Conservation (phyloP, 2,329 filamentous ascomycete species). For the Monilinia polystroma region DNA sequence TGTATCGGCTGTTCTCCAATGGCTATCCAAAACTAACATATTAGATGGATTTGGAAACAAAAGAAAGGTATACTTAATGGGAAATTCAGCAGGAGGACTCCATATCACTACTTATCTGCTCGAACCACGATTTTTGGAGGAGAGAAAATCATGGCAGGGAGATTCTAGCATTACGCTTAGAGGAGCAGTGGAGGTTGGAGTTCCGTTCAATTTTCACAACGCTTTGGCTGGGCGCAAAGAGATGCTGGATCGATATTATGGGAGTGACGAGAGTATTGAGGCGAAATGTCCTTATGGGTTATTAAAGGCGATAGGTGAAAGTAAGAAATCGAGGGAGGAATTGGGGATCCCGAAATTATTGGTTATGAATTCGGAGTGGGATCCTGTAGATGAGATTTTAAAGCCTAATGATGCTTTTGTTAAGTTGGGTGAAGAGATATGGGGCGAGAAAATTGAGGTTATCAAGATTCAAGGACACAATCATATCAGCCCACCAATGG, state of each 20-base stretch:
- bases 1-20: conserved; percentile 27
- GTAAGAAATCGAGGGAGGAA: conserved; percentile 30
- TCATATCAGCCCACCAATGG: conserved; percentile 37
- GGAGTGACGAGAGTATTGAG: conserved; percentile 22
- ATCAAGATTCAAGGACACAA: conserved; percentile 36
- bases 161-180: conserved; percentile 27
- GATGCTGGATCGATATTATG: conserved; percentile 33
- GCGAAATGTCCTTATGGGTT: conserved; percentile 32
- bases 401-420: conserved; percentile 35
- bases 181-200: conserved; percentile 32
- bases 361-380: conserved; percentile 34
- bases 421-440: conserved; percentile 31
- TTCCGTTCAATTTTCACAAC: conserved; percentile 33
- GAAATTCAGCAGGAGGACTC: conserved; percentile 39
- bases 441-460: conserved; percentile 32
- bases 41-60: conserved; percentile 25
- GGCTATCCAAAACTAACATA: conserved; percentile 30
- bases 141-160: conserved; percentile 28
- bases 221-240: conserved; percentile 22
- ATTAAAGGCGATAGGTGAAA: conserved; percentile 28
- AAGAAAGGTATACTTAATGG: conserved; percentile 35
- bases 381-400: conserved; percentile 38
- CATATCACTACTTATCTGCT: conserved; percentile 38
- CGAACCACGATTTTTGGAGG: conserved; percentile 28
- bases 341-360: conserved; percentile 31